These are phyloP conservation scores for Pseudogymnoascus sp. DNA, from an alignment of 2,329 filamentous ascomycete species.

Conservation along the genomic window DNA sequence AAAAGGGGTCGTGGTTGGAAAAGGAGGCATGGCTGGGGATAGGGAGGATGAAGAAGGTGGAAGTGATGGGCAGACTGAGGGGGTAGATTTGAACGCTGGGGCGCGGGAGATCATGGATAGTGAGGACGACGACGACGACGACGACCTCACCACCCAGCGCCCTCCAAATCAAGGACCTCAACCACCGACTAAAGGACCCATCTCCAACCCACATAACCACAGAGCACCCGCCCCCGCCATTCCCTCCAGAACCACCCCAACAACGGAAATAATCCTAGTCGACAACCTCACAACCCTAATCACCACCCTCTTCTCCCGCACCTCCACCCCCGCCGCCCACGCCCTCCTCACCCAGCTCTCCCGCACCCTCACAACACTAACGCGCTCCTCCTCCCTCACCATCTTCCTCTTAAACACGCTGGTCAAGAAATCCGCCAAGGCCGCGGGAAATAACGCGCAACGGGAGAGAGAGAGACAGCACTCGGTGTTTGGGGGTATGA, in stretches of 20 bases:
- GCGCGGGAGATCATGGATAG: conserved; percentile 31
- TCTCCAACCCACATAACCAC: too few species aligned
- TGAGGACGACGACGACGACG: conserved; percentile 31
- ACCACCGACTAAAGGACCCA: too few species aligned
- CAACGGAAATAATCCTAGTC: conserved; percentile 40
- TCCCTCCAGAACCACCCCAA: not conserved
- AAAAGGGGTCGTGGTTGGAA: not conserved
- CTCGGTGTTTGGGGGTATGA: not conserved
- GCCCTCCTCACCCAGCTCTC: conserved; percentile 39
- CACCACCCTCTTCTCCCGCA: conserved; percentile 42
- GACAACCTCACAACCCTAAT: conserved; percentile 47
- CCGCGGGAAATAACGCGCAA: not conserved
- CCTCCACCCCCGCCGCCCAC: conserved; percentile 36
- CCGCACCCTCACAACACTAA: conserved; percentile 37
- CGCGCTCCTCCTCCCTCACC: conserved; percentile 40
- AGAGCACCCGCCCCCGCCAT: not conserved
- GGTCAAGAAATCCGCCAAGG: conserved; percentile 14
- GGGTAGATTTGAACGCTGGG: not conserved
- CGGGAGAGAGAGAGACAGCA: not conserved
- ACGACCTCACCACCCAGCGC: not conserved
- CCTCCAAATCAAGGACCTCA: not conserved
- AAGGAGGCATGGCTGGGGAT: not conserved
- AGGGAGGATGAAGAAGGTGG: not conserved
- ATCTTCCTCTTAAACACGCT: conserved; percentile 44
- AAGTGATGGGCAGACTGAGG: not conserved